Base-by-base conservation (phyloP, 164 flowering plant species). In the Vitis amurensis region DNA sequence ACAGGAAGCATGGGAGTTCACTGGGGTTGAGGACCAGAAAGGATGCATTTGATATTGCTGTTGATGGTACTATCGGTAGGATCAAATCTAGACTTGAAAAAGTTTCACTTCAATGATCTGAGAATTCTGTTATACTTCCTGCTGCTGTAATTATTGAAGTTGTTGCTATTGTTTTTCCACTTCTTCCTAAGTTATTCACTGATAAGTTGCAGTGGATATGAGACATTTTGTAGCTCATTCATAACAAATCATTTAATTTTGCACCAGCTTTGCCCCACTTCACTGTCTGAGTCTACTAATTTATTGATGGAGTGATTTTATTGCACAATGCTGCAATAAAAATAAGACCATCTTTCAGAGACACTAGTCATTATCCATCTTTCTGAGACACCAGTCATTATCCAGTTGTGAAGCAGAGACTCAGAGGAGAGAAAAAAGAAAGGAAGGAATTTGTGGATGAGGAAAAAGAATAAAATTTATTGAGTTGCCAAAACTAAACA, bases 31-130 rank as follows among this genome's bases (percentile, higher is more conserved):
- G 81, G 66, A 67, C 74, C 1, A 75, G 64, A 61, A 85, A 87
- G 74, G 98, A 96, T 76, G 99, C 99, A 0, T 88, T 96, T 68
- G 99, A 96, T 78, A 69, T 96, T 51, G 97, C 99, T 0, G 66
- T 96, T 19, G 94, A 96, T 3, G 94, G 97, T 0, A 72, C 79
- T 1, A 55, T 91, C 19, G 66, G 68, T 50, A 90, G 84, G 73
- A 86, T 95, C 72, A 82, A 73, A 49, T 71, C 83, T 3, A 92
- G 88, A 66, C 27, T 84, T 14, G 1, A 71, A 57, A 74, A 60
- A 49, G 59, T 57, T 27, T 56, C 63, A 55, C 69, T 9, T 63
- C 62, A 66, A 52, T 68, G 37, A 74, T 14, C 10, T 48, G 44
- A 37, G 44, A 9, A 61, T 52, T 61, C 50, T 64, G 23, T 44